Base-by-base conservation (phyloP, 768 basidiomycete genomes). In the Boletus barrowsii region DNA sequence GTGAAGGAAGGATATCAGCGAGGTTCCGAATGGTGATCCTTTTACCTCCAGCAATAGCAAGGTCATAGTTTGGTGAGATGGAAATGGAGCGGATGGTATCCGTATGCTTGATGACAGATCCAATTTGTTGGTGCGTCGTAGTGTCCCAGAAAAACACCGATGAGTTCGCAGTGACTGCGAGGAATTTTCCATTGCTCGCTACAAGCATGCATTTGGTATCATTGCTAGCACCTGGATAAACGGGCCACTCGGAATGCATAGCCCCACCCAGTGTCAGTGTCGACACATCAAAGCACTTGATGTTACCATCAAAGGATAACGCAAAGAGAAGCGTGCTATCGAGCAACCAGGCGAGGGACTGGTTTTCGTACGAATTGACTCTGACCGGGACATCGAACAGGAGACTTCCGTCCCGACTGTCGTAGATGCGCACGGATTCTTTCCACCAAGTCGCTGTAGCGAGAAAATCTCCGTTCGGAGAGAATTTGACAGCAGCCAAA, bases 371-470 rank as follows among this genome's bases (percentile, higher is more conserved):
- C 13, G 57, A 51, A 29, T 8, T 47, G 35, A 61, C 53, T 20
- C 40, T 47, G 13, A 58, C 33, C 1, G 55, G 51, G 43, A 62
- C 7, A 30, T 55, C 50, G 24, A 54, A 7, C 17, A 56, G 54
- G 30, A 61, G 15, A 5, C 15, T 7, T 9, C 60, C 59, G 13
- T 57, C 44, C 8, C 29, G 30, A 30, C 36, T 54, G 14, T 50
- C n/a, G 20, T 61, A 58, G 15, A 62, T 32, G n/a, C 49, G 60
- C 29, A 62, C 17, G 4, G 53, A 54, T 3, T 50, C 51, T n/a
- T 26, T 51, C 55, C 55, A 57, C 49, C 54, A 61, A 10, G 59
- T 51, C 8, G 59, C 60, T 15, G 53, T 61, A 2, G 59, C 59
- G 39, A 62, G 26, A 30, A 49, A 36, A 6, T 35, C 22, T 8